Evolutionary conservation across 2,329 filamentous ascomycete species (phyloP), one percentile per base, ranked within the genome.

Genomic region (Coleophoma crateriformis): DNA sequence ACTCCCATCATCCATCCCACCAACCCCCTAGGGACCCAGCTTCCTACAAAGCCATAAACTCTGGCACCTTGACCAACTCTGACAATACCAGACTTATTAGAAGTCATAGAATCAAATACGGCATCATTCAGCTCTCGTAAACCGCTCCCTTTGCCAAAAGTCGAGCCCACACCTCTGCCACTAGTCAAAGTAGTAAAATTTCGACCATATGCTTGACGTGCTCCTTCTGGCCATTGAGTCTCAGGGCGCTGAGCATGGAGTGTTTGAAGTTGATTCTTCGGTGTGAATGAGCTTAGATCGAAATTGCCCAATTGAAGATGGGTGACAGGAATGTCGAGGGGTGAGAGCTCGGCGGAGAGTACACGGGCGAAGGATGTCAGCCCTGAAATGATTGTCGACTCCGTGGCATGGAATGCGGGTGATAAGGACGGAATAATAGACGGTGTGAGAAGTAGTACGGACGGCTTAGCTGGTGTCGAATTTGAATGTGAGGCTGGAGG

Each of bases 1-100:
- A 91, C 79, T 11, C 90, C 90, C 81, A 97, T 86, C 87, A 97
- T 95, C 87, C 89, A 94, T 2, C 84, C 84, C n/a, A 97, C 86
- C 14, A 96, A 65, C 3, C 83, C 78, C 17, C 81, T 76, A 1
- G 94, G 92, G 20, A 87, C 77, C 80, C 86, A 92, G 37, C 81
- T 79, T 6, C 91, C 94, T 7, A 97, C 86, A 32, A 96, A 76
- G 37, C 88, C 87, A 67, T 97, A 97, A 1, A 90, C 76, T 49
- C 86, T 76, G 46, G 90, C 89, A 7, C 94, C 94, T 46, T 90
- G 81, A 1, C 94, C 94, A 14, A 96, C 86, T 50, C 88, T 84
- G 56, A 92, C 80, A 1, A 87, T 79, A 34, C 79, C 73, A 43
- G 73, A 74, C 14, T 57, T 61, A 45, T 66, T 64, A 40, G 81